These are phyloP conservation scores for Phytophthora cryptogea DNA, from an alignment of 352 stramenopile species.

Conservation along the genomic window DNA sequence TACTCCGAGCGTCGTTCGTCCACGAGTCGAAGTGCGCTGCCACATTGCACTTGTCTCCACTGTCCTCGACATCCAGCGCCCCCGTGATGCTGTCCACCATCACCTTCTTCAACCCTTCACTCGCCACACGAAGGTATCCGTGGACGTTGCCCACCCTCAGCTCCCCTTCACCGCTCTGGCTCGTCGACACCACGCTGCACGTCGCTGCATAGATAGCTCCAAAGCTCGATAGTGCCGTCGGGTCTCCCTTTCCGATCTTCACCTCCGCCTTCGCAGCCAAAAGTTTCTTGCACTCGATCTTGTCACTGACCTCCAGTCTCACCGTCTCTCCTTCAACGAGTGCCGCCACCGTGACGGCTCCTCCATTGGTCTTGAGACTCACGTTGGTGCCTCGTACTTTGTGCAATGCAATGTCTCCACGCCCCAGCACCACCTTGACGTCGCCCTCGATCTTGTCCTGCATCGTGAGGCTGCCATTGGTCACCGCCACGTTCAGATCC, in stretches of 20 bases:
- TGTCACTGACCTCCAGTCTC: conserved; percentile 38
- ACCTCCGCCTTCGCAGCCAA: conserved; percentile 58
- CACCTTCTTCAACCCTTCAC: conserved; percentile 51
- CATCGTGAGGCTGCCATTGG: conserved; percentile 49
- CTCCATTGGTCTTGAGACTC: conserved; percentile 68
- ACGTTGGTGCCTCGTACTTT: conserved; percentile 69
- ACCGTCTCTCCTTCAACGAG: conserved; percentile 70
- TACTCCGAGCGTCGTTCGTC: conserved; percentile 49
- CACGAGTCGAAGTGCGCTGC: conserved; percentile 78
- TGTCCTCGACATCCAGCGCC: conserved; percentile 72
- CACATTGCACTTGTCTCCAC: conserved; percentile 52
- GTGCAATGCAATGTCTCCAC: conserved; percentile 60
- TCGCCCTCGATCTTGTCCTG: conserved; percentile 77
- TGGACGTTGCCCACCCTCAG: conserved; percentile 71
- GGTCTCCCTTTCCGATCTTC: conserved; percentile 52
- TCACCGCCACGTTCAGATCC: conserved; percentile 52
- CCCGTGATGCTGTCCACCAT: conserved; percentile 72
- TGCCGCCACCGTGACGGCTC: conserved; percentile 42
- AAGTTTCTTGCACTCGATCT: conserved; percentile 63
- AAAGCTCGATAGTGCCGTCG: conserved; percentile 38
- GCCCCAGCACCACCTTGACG: conserved; percentile 59
- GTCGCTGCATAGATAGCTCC: conserved; percentile 76
- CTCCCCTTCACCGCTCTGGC: conserved; percentile 23
- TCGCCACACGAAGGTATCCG: conserved; percentile 62
- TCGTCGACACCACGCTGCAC: conserved; percentile 50